Evolutionary conservation across 108 stramenopile genomes (phyloP), one percentile per base, ranked within the genome.

Genomic region (Nannochloropsis salina): DNA sequence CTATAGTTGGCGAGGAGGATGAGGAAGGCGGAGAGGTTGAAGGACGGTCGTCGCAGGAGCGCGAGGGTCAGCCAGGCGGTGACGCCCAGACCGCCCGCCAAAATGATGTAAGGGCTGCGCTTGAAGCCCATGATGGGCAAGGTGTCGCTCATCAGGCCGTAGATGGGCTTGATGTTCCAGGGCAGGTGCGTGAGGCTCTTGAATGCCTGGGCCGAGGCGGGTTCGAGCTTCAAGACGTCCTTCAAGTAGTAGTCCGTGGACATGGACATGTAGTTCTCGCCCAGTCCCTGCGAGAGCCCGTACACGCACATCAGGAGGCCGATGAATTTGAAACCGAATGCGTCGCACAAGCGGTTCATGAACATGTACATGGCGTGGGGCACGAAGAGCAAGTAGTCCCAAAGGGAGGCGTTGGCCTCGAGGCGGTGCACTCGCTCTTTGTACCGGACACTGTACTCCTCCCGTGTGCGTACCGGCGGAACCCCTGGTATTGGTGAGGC

Each of bases 91-190:
- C 20, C 82, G 42, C 82, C 82, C 44, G 82, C 82, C 9, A 82
- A 21, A 9, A 82, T n/a, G 5, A 82, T 82, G 9, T 82, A 82
- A 4, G 82, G 82, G 5, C 42, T 21, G 44, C 82, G 82, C 20
- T 82, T 15, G 21, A n/a, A 82, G 44, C 82, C 82, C 5, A 44
- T n/a, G 20, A 82, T 82, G 44, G 82, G 82, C 82, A 82, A 82
- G 0, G 82, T 44, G 44, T 82, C 82, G 44, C 82, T 82, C 9
- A 45, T 82, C 82, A 82, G 42, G 21, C 82, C 82, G 21, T 82
- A 82, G 42, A 82, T 82, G 15, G 82, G 82, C 82, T 82, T 82
- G 42, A 82, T 44, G 44, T 82, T 82, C 82, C 82, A 82, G 21
- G 82, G 82, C 42, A 45, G 20, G 8, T 82, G 82, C 3, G 21